phyloP scores from a whole-genome alignment of 2,329 filamentous ascomycete species.

The Emmonsia crescens region DNA sequence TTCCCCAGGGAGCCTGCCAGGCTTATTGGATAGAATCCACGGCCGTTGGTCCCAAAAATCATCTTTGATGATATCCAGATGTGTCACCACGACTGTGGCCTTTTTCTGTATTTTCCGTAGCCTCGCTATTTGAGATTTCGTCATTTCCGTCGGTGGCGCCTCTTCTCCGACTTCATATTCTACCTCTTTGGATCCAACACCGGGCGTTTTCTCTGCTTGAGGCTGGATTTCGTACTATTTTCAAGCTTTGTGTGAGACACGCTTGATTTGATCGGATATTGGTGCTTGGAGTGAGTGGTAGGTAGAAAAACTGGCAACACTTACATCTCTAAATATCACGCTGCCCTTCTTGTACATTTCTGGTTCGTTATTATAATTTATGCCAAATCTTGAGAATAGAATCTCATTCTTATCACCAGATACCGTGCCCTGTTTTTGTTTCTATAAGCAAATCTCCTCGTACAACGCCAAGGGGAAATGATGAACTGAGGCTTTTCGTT shows the following conservation, averaged over 20 bases:
- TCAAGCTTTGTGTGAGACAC: not conserved
- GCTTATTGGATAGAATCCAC: slow-evolving; percentile 69
- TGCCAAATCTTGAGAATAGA: slow-evolving; percentile 72
- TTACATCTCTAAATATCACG: slow-evolving; percentile 70
- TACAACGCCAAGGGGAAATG: not conserved
- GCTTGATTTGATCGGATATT: not conserved
- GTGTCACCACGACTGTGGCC: slow-evolving; percentile 68
- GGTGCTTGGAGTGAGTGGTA: not conserved
- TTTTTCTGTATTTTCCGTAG: slow-evolving; percentile 72
- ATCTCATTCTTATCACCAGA: slow-evolving; percentile 93
- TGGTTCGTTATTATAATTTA: slow-evolving; percentile 96
- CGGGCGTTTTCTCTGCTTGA: slow-evolving; percentile 31
- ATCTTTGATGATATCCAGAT: slow-evolving; percentile 90
- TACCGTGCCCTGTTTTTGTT: slow-evolving; percentile 56
- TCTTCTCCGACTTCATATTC: slow-evolving; percentile 28
- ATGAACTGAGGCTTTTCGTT: not conserved
- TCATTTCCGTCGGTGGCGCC: slow-evolving; percentile 42
- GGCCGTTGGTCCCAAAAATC: slow-evolving; percentile 84
- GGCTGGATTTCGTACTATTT: slow-evolving; percentile 60
- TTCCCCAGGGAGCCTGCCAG: slow-evolving; percentile 56
- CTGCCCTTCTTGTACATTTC: slow-evolving; percentile 92
- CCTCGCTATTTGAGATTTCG: slow-evolving; percentile 73
- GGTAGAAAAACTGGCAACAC: slow-evolving; percentile 17
- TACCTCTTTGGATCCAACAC: slow-evolving; percentile 34
- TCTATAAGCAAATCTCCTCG: slow-evolving; percentile 13